Evolutionary conservation across 805 yeast species (phyloP), one percentile per base, ranked within the genome.

Genomic region (Scheffersomyces coipomensis): DNA sequence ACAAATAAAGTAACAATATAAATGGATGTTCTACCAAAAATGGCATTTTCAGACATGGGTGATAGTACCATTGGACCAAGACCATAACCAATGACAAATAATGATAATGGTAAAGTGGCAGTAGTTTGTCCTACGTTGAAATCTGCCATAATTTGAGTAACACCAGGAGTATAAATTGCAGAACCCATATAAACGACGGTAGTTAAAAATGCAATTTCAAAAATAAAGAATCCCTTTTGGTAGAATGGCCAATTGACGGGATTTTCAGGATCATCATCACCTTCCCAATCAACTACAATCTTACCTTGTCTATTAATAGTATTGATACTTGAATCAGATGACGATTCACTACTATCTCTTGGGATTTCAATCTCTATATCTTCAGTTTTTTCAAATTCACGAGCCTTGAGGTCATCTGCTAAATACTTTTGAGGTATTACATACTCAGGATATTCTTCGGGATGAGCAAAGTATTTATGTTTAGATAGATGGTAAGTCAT

Each of bases 1-100:
- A 77, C 32, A 39, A 76, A 58, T 26, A 78, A 55, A 2, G 83
- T 66, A 15, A 58, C 34, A 24, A 71, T 60, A 45, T 78, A 80
- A 29, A 77, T 68, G 19, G 68, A 60, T 38, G 75, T 75, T 44
- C 85, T 67, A 12, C 85, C 85, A 35, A 76, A 53, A 3, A 56
- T 52, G 2, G 79, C 74, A 34, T 75, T 66, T 52, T 81, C 86
- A 10, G 81, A 73, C 43, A 81, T 46, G 3, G 86, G 85, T 0
- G 83, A 73, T 37, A 78, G 73, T 2, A 78, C 44, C 64, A 80
- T 62, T 2, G 84, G 84, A 1, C 84, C 84, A 13, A 78, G 35
- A 38, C 81, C 85, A 49, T 81, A 79, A 7, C 85, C 86, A 19
- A 79, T 47, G 5, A 80, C 80, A 45, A 74, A 81, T 26, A 78